Evolutionary conservation across 371 early-diverging fungal species (phyloP), one percentile per base, ranked within the genome.

Genomic region (Gilbertella persicaria): DNA sequence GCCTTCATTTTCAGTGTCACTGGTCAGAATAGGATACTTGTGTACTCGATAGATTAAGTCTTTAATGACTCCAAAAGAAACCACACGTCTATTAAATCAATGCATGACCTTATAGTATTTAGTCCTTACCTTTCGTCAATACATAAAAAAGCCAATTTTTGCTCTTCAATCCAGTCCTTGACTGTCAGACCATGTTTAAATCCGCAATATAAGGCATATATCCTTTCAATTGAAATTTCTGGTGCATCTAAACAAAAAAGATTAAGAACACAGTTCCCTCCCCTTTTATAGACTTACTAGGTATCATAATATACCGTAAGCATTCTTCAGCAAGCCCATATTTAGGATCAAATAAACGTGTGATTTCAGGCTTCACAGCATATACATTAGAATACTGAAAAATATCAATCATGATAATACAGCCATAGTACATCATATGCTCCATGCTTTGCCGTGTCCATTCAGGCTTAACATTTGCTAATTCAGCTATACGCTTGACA

Each of bases 301-400:
- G 83, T 29, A 77, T 50, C 21, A 73, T 71, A 3, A 92, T 83
- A 62, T 90, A 91, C 6, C 68, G 58, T 6, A 83, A 49, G 52
- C 92, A 90, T 46, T 91, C 88, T 20, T 64, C 62, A 45, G 90
- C 91, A 26, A 85, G 53, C 2, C 71, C 71, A 8, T 78, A 68
- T 33, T 72, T 74, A 42, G 82, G 75, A 37, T 85, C 80, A 28
- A 92, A 67, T 39, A 91, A 50, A 7, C 71, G 63, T 52, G 84
- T 82, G 53, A 84, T 77, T 47, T 80, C 79, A 25, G 77, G 76
- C 42, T 80, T 85, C 44, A 89, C 79, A 4, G 87, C 84, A 59
- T 94, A 94, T 0, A 90, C 76, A 57, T 94, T 94, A 25, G 88
- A 85, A 68, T 89, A 94, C 77, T 93, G 92, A 67, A 93, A 93